Evolutionary conservation across 192 early-diverging fungal species (phyloP), one percentile per base, ranked within the genome.

Genomic region (Coemansia pectinata): DNA sequence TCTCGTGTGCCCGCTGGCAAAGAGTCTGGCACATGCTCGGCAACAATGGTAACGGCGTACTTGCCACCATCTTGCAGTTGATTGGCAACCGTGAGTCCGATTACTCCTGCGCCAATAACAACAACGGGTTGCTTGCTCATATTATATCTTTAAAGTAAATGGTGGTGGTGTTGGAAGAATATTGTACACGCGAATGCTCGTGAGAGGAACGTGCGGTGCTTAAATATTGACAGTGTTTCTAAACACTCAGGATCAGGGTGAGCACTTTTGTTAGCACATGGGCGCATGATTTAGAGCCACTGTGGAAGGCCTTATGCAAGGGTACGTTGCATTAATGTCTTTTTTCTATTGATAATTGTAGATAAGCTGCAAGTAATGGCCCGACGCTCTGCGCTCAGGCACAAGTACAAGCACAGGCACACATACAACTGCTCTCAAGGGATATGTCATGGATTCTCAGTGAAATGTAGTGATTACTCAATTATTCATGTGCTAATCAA

Each of bases 41-140:
- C 82, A 1, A 85, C 66, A n/a, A 89, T 40, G 3, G 71, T 74
- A 1, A 89, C 88, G 2, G 65, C 31, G 62, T 71, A 79, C 19
- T 36, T 65, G 10, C 69, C 73, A 33, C 70, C 70, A 27, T 69
- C 61, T 41, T 71, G 77, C 25, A 86, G 73, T 40, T 83, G 71
- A 34, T 84, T 69, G 42, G 87, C 89, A 0, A 77, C 72, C 0
- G 88, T 78, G 6, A 90, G 86, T 1, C 89, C 89, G 25, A 85
- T 66, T 17, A 90, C 87, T 27, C 89, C 89, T 1, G 83, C 82
- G n/a, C 89, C 89, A 63, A 89, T 66, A 47, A 89, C 86, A 6
- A 80, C 70, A 58, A 78, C 58, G 5, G 25, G 50, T 15, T 40
- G 61, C 14, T 72, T 72, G 23, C 15, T 12, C 70, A 55, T 55